Percentiles rank a stretch among this genome's conserved stretches.
phyloP scores from a whole-genome alignment of 2,329 filamentous ascomycete species.

The Drechmeria coniospora region DNA sequence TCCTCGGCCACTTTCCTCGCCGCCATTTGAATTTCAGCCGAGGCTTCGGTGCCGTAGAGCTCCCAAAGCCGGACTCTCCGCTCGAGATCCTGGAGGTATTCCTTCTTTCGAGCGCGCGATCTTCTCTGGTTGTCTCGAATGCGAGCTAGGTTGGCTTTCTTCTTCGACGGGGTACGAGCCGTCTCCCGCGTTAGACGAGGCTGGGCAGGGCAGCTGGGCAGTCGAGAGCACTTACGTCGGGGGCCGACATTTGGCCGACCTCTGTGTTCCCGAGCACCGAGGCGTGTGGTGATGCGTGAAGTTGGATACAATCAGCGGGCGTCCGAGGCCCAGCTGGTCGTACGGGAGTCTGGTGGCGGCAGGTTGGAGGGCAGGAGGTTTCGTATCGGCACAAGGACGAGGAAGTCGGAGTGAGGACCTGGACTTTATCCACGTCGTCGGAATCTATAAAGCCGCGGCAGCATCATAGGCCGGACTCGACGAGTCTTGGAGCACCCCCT shows the following conservation, averaged over 20 bases:
- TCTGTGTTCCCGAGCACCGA: neutral
- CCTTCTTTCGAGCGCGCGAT: constrained; percentile 58
- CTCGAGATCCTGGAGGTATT: constrained; percentile 58
- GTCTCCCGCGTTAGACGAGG: too few species aligned
- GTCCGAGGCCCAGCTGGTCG: too few species aligned
- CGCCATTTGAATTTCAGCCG: constrained; percentile 55
- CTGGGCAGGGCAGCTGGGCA: too few species aligned
- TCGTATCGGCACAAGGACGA: too few species aligned
- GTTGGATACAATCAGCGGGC: too few species aligned
- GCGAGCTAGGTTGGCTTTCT: constrained; percentile 30
- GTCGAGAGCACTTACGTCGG: constrained; percentile 7
- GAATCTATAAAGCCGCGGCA: neutral
- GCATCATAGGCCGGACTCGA: neutral
- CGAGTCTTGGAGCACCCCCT: too few species aligned
- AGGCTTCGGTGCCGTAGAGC: constrained; percentile 49
- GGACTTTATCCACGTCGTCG: neutral
- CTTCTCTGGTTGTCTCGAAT: constrained; percentile 65
- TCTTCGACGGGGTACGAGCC: too few species aligned
- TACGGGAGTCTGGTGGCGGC: too few species aligned
- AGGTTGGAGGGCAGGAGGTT: too few species aligned
- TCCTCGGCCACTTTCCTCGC: constrained; percentile 54
- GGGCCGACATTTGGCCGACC: constrained; percentile 9
- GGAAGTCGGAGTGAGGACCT: neutral
- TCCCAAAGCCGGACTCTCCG: constrained; percentile 44
- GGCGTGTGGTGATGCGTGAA: too few species aligned